phyloP scores from a whole-genome alignment of 805 yeast species.

The Suhomyces tanzawaensis region DNA sequence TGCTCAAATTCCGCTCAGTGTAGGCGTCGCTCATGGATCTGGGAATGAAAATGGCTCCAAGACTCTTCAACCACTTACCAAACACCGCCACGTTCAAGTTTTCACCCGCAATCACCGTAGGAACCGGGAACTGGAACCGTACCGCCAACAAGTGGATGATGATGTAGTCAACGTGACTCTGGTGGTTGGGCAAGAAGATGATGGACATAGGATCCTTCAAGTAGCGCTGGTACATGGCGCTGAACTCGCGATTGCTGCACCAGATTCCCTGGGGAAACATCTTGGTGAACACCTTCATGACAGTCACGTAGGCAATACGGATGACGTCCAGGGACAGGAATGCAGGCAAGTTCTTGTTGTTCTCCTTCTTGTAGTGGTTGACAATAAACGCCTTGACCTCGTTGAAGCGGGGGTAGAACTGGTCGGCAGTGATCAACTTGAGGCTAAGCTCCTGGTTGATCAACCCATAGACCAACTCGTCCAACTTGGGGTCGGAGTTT shows the following conservation, averaged over 20 bases:
- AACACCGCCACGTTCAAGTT: constrained; percentile 58
- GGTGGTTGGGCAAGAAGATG: constrained; percentile 58
- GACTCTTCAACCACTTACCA: constrained; percentile 46
- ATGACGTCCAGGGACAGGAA: constrained; percentile 26
- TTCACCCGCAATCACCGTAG: constrained; percentile 65
- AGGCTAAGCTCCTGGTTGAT: constrained; percentile 38
- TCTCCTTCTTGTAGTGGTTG: constrained; percentile 33
- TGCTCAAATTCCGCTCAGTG: constrained; percentile 47
- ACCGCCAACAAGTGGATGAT: constrained; percentile 53
- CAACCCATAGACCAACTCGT: constrained; percentile 34
- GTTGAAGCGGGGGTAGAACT: constrained; percentile 30
- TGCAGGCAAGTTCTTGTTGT: constrained; percentile 36
- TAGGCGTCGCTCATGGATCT: constrained; percentile 45
- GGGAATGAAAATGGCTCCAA: constrained; percentile 60
- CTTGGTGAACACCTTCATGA: constrained; percentile 28
- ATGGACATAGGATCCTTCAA: constrained; percentile 42
- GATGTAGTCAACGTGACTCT: constrained; percentile 61
- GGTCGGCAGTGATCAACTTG: constrained; percentile 34
- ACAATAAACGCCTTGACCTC: constrained; percentile 41
- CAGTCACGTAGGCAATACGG: constrained; percentile 38
- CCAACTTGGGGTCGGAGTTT: constrained; percentile 31
- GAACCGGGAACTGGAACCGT: constrained; percentile 52
- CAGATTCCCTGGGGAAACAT: constrained; percentile 46
- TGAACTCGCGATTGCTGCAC: constrained; percentile 32
- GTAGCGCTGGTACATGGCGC: constrained; percentile 28